These are phyloP conservation scores for Cyberlindnera petersonii DNA, from an alignment of 805 yeast species.

Conservation along the genomic window DNA sequence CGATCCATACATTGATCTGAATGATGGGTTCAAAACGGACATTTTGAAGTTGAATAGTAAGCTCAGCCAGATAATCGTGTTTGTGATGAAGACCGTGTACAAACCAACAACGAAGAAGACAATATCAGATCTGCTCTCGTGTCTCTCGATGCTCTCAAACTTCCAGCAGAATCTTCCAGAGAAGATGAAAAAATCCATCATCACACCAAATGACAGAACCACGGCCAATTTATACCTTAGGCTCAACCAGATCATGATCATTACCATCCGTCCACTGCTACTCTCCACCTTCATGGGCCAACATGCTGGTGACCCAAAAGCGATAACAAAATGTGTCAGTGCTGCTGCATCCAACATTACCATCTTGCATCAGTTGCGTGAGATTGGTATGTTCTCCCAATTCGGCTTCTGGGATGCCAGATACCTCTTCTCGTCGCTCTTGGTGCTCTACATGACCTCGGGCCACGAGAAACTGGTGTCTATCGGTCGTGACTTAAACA, in stretches of 20 bases:
- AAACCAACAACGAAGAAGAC: constrained; percentile 28
- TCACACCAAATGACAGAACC: constrained; percentile 22
- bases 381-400: constrained; percentile 30
- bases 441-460: constrained; percentile 30
- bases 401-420: constrained; percentile 40
- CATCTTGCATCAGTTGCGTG: constrained; percentile 27
- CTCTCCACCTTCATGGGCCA: constrained; percentile 33
- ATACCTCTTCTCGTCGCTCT: constrained; percentile 33
- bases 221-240: constrained; percentile 33
- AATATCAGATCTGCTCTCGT: constrained; percentile 19
- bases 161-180: constrained; percentile 26
- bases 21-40: constrained; percentile 31
- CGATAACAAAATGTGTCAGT: constrained; percentile 29
- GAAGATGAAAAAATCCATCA: constrained; percentile 18
- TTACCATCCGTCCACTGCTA: constrained; percentile 34
- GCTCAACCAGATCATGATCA: constrained; percentile 34
- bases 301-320: constrained; percentile 25
- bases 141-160: constrained; percentile 24
- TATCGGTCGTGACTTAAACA: constrained; percentile 25
- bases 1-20: constrained; percentile 18
- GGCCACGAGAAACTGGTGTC: constrained; percentile 19
- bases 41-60: constrained; percentile 26
- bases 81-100: constrained; percentile 33
- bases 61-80: constrained; percentile 27
- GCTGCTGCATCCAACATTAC: constrained; percentile 32